Evolutionary conservation across 75 land plant species (phyloP), one percentile per base, ranked within the genome.

Genomic region (Pinus albicaulis): DNA sequence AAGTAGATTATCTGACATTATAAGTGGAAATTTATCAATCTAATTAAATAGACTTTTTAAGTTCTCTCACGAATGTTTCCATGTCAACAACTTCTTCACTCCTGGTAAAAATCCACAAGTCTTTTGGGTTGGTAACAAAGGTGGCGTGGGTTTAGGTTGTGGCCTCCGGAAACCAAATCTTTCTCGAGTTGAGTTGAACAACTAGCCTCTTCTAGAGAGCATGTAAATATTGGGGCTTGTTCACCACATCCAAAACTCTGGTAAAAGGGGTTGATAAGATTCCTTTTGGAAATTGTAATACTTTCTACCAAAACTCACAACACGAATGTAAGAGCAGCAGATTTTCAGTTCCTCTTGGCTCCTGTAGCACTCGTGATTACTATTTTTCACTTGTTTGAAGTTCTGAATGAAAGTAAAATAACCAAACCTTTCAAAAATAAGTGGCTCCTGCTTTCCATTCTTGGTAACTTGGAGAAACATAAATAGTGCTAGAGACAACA

Each of bases 371-470:
- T 90, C 92, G 70, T 96, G 99, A 44, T 83, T 74, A 59, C 89
- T 91, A 76, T 94, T 80, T 74, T 92, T 93, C 77, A 96, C 98
- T 38, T 89, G 89, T 69, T 76, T 77, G 81, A 96, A 96, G 80
- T 94, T 87, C 98, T 98, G 94, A 19, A 94, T 90, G 56, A 96
- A 90, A 12, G 73, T 71, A 71, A 52, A 71, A 55, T 88, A 94
- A 20, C 98, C 99, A 5, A 88, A 95, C 13, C 91, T 89, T 4
- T 94, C 99, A 22, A 94, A 98, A 34, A 96, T 83, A 81, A 94
- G 90, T 5, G 92, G 86, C 74, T 96, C 99, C 78, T 90, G 89
- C 85, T 86, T 92, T 10, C 98, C 98, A 70, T 86, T 79, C 79
- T 96, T 98, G 6, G 95, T 96, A 17, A 96, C 99, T 96, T 93